Base-by-base conservation (phyloP, 2,329 filamentous ascomycete genomes). In the Simplicillium sp. region DNA sequence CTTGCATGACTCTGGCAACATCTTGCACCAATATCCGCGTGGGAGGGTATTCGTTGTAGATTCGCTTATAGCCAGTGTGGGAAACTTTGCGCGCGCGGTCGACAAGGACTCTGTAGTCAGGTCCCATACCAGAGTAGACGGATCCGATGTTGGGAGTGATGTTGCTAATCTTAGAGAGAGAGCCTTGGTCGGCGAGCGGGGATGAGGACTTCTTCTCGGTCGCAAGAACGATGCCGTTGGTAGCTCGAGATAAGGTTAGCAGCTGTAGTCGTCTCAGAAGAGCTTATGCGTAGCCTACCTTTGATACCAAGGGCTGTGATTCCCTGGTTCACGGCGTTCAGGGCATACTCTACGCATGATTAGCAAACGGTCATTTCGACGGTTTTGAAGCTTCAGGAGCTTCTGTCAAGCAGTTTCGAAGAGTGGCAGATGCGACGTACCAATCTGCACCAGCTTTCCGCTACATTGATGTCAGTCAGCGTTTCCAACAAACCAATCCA, bases 41-140 rank as follows among this genome's bases (percentile, higher is more conserved):
- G 6, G 92, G 92, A n/a, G 92, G 92, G 71, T 98, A 98, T 71
- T 98, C 92, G 70, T 98, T 98, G 75, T 98, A 98, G 71, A 98
- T 89, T 65, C 92, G 87, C 80, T 98, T 98, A 81, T 98, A 98
- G 64, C 82, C 84, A 37, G 92, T 94, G 70, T 98, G 92, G 42
- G 89, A 95, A 52, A 96, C 92, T 68, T 97, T 98, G 60, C 92
- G 88, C 54, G 92, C 92, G 66, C 89, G 90, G 73, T 98, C 92
- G 54, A 97, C 92, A 41, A 98, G 77, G 43, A 98, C 87, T 64
- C 92, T 82, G 72, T 97, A 98, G 67, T 98, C 92, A 45, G 92
- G 92, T 25, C 92, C 90, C 92, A 98, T 98, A 61, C 92, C 92
- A 39, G 88, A 89, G 71, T 98, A 98, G 56, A 98, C 92, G 87